Evolutionary conservation across 495 filamentous ascomycete genomes (phyloP), one percentile per base, ranked within the genome.

Genomic region (Acidomyces sp.): DNA sequence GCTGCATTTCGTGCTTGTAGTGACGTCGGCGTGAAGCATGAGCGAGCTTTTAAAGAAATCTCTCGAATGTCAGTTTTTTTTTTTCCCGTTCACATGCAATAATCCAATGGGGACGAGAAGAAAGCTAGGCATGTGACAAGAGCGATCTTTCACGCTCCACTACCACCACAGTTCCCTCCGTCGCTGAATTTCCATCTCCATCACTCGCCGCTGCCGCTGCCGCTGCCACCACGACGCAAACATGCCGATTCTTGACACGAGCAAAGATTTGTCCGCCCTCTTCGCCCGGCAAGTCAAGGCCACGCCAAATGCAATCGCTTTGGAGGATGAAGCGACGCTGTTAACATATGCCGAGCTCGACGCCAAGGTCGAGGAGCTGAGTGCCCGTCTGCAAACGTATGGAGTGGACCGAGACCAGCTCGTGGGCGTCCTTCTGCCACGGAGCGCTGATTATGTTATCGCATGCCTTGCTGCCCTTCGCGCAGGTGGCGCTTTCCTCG

Each of bases 361-460:
- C 37, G 30, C 61, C n/a, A 65, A 71, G 48, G 73, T 77, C 23
- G 63, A 65, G 23, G 52, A 51, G 12, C 65, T 80, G 16, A 65
- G 74, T 27, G 55, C 49, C 44, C 70, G 64, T 25, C 68, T 82
- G 28, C 70, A 69, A 4, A 49, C 57, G 36, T 62, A 70, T 53
- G 76, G 75, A 11, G 75, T 80, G 27, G 62, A 67, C 17, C 70
- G 75, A 13, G 74, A 80, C 51, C 64, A 58, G 23, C 63, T 78
- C 16, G 77, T 80, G 22, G 77, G 77, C 18, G 69, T 82, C 34
- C 61, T 82, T 13, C 59, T 82, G 39, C 75, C 73, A 24, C 69
- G 77, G 4, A 78, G 74, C 47, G 75, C 76, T 15, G 62, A 80
- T 54, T 80, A 80, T 54, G 74, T 82, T 48, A 75, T 82, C 57